These are phyloP conservation scores for Penicillium vulpinum DNA, from an alignment of 2,329 filamentous ascomycete species.

Conservation along the genomic window DNA sequence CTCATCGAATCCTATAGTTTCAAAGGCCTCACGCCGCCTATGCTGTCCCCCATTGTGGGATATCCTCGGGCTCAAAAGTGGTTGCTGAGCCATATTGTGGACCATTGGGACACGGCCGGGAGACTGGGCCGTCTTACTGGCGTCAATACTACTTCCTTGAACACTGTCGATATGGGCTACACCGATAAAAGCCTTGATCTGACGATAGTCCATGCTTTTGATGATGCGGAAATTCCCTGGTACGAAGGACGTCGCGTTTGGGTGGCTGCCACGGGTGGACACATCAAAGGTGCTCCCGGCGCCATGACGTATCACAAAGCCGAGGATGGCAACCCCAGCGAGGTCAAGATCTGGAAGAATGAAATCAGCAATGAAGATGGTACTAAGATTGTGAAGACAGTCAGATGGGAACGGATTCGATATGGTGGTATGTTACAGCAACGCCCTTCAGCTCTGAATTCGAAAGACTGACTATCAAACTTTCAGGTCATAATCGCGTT, in stretches of 20 bases:
- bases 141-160: constrained; percentile 27
- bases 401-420: constrained; percentile 46
- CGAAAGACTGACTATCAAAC: not conserved
- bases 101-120: constrained; percentile 74
- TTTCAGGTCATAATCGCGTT: constrained; percentile 43
- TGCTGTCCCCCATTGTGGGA: constrained; percentile 71
- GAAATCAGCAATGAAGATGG: constrained; percentile 18
- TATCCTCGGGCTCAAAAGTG: constrained; percentile 65
- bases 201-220: constrained; percentile 73
- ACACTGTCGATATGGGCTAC: constrained; percentile 55
- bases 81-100: constrained; percentile 66
- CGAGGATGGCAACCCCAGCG: constrained; percentile 31
- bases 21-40: constrained; percentile 69
- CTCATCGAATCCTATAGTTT: constrained; percentile 77
- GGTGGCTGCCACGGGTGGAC: constrained; percentile 38
- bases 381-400: constrained; percentile 34
- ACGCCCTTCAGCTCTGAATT: not conserved
- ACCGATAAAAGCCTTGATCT: constrained; percentile 59
- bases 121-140: constrained; percentile 56
- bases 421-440: constrained; percentile 42
- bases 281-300: constrained; percentile 27
- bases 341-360: constrained; percentile 44
- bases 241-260: constrained; percentile 46
- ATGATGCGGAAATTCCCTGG: constrained; percentile 82
- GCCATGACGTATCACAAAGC: constrained; percentile 30